These are phyloP conservation scores for Ashbya aceris DNA, from an alignment of 1,139 yeast genomes.

Conservation along the genomic window DNA sequence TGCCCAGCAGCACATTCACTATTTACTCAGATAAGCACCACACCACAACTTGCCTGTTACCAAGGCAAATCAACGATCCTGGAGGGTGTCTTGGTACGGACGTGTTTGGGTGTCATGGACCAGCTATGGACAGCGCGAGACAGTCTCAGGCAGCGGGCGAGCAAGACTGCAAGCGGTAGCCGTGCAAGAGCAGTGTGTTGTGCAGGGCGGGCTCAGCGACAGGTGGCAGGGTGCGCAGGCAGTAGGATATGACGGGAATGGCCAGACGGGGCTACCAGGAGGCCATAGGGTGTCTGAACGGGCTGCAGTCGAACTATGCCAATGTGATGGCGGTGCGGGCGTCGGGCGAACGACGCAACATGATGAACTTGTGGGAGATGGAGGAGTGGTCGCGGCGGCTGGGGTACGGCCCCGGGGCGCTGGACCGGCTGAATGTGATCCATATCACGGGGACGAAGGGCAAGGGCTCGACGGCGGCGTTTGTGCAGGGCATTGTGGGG, in stretches of 20 bases:
- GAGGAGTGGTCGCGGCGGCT: slow-evolving; percentile 81
- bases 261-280: slow-evolving; percentile 37
- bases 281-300: slow-evolving; percentile 77
- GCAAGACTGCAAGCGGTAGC: too few species aligned
- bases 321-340: slow-evolving; percentile 74
- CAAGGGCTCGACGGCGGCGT: slow-evolving; percentile 96
- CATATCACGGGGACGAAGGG: slow-evolving; percentile 98
- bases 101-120: too few species aligned
- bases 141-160: too few species aligned
- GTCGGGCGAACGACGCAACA: slow-evolving; percentile 61
- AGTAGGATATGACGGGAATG: not conserved
- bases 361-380: slow-evolving; percentile 75
- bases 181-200: too few species aligned
- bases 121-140: too few species aligned
- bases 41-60: too few species aligned
- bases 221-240: too few species aligned
- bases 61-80: too few species aligned
- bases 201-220: too few species aligned
- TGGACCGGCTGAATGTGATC: slow-evolving; percentile 65
- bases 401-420: slow-evolving; percentile 66
- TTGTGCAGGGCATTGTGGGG: slow-evolving; percentile 67
- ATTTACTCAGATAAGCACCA: too few species aligned
- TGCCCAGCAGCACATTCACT: too few species aligned
- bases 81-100: too few species aligned
- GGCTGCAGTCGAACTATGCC: slow-evolving; percentile 85